Evolutionary conservation across 345 rosid species (phyloP).

Genomic region (Salix dunnii): DNA sequence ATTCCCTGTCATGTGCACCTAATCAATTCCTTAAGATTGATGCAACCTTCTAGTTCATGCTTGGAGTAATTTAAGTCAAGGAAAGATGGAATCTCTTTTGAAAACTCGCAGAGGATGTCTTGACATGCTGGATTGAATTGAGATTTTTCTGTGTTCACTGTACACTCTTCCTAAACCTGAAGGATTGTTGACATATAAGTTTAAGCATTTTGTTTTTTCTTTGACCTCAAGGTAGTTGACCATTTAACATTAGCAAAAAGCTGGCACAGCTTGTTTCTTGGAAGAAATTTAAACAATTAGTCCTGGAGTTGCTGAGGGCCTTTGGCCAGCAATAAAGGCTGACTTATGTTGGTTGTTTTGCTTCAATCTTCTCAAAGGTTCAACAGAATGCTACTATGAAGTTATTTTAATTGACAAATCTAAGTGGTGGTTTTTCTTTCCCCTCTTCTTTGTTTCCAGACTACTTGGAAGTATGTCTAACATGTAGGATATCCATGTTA

Average conservation of each 20-base stretch:
- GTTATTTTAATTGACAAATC: neutral
- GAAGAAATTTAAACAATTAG: neutral
- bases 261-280: neutral
- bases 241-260: neutral
- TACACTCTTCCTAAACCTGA: neutral
- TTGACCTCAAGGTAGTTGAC: neutral
- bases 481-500: constrained; percentile 1
- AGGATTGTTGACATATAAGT: neutral
- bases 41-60: neutral
- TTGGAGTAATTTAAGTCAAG: neutral
- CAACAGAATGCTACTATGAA: neutral
- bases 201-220: neutral
- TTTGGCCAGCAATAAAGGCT: neutral
- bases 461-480: neutral
- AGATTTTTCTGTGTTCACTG: neutral
- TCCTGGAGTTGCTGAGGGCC: neutral
- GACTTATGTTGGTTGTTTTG: neutral
- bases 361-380: neutral
- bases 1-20: neutral
- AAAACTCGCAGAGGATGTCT: neutral
- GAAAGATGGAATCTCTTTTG: neutral
- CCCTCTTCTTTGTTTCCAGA: neutral
- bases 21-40: neutral
- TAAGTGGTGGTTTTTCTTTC: neutral
- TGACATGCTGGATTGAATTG: neutral